Evolutionary conservation across 2,329 filamentous ascomycete species (phyloP), one percentile per base, ranked within the genome.

Genomic region (Piedraia hortae): DNA sequence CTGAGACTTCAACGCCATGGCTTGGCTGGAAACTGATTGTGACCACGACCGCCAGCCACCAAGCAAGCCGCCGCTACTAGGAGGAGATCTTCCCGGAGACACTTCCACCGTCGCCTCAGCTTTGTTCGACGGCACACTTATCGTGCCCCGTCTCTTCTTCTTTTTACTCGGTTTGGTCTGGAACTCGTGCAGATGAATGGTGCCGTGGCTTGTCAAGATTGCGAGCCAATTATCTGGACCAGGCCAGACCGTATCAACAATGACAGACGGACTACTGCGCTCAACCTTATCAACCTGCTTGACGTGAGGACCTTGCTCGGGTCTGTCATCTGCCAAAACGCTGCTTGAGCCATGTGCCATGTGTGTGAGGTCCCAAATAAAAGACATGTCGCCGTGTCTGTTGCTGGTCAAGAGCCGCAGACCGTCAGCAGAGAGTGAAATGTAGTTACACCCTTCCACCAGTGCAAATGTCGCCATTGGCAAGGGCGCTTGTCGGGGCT

Each of bases 171-270:
- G 18, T 4, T 16, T 26, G 13, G 25, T 19, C 8, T 78, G 77
- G 44, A 93, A 62, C 32, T 90, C 74, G 31, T 90, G 68, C 19
- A 93, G 61, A 46, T 97, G 85, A 6, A 91, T 67, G 5, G 85
- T 97, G n/a, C 82, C 78, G 34, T 80, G 73, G 37, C 89, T 77
- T 1, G 85, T 93, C 12, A 91, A 65, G 48, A 97, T 67, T 2
- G 80, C 82, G 17, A 88, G 50, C 26, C 73, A 68, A 39, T 89
- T 74, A 11, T 74, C 75, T 25, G 68, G 67, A 3, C 74, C 74
- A 24, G 62, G 70, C 85, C 85, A 97, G 3, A 67, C 64, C 18
- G 90, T 73, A 37, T 91, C 82, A 11, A 91, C 62, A 24, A 93
- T 75, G 24, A 74, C 72, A 3, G 85, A 77, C 21, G 82, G 71